Conservation (phyloP, 2,329 filamentous ascomycete genomes). For the Oidium heveae region DNA sequence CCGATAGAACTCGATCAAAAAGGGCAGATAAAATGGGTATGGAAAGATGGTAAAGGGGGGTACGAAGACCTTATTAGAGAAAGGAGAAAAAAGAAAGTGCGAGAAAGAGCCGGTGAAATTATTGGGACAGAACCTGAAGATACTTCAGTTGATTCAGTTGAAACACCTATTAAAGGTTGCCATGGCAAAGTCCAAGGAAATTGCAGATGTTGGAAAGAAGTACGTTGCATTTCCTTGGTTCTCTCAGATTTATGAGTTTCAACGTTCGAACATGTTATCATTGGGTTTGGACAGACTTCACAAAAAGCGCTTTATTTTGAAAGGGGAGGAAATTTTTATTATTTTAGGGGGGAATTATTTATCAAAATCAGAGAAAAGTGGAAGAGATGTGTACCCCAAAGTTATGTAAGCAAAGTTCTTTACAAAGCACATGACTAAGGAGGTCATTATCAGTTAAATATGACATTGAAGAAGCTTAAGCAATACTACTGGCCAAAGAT, state of each 20-base stretch:
- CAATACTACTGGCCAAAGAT: background rate
- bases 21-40: background rate
- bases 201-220: background rate
- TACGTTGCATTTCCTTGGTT: background rate
- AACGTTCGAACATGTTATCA: background rate
- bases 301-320: too few species aligned
- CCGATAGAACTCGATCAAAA: background rate
- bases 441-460: background rate
- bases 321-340: too few species aligned
- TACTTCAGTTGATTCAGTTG: background rate
- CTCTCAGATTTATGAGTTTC: background rate
- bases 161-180: background rate
- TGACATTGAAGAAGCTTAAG: background rate
- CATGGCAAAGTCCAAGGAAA: background rate
- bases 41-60: background rate
- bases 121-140: background rate
- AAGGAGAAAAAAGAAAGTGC: background rate
- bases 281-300: too few species aligned
- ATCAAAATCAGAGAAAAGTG: too few species aligned
- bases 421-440: background rate
- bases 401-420: too few species aligned
- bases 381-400: too few species aligned
- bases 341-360: too few species aligned
- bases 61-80: background rate
- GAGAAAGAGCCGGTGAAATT: background rate